phyloP scores from a whole-genome alignment of 768 basidiomycete genomes.

The Boletus fagicola region DNA sequence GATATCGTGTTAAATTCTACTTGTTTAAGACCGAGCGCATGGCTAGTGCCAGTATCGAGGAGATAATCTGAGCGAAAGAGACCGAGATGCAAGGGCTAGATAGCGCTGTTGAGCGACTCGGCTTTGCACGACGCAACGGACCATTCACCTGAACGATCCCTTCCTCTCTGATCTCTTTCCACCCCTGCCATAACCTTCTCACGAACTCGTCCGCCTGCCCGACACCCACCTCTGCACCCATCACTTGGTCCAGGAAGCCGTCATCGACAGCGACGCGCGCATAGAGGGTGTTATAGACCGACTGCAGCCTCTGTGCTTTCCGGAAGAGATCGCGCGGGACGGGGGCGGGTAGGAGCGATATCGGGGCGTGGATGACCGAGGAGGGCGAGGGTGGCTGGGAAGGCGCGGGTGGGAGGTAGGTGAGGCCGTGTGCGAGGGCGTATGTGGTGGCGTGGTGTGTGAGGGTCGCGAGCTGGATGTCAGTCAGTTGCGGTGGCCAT shows the following conservation, averaged over 20 bases:
- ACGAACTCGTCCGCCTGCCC: conserved; percentile 86
- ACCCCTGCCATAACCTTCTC: conserved; percentile 80
- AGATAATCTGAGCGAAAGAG: conserved; percentile 95
- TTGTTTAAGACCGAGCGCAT: conserved; percentile 64
- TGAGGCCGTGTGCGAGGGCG: conserved; percentile 79
- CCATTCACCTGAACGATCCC: conserved; percentile 51
- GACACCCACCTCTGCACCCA: conserved; percentile 78
- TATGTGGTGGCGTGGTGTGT: conserved; percentile 72
- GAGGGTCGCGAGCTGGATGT: conserved; percentile 57
- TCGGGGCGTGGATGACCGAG: conserved; percentile 86
- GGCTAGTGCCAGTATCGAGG: conserved; percentile 54
- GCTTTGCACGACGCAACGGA: neutral
- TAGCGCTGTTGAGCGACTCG: conserved; percentile 2
- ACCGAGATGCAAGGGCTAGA: conserved; percentile 79
- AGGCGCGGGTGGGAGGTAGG: conserved; percentile 66
- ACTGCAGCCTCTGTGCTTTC: conserved; percentile 65
- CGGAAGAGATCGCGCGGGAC: conserved; percentile 74
- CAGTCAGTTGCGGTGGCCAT: conserved; percentile 76
- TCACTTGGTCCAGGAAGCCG: conserved; percentile 75
- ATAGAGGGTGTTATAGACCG: conserved; percentile 81
- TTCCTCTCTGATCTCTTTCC: conserved; percentile 71
- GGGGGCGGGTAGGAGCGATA: conserved; percentile 85
- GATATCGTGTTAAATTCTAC: conserved; percentile 99
- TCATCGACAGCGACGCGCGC: conserved; percentile 77
- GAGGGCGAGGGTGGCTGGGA: conserved; percentile 50